phyloP scores from a whole-genome alignment of 2,329 filamentous ascomycete genomes.

The Malbranchea cinnamomea region DNA sequence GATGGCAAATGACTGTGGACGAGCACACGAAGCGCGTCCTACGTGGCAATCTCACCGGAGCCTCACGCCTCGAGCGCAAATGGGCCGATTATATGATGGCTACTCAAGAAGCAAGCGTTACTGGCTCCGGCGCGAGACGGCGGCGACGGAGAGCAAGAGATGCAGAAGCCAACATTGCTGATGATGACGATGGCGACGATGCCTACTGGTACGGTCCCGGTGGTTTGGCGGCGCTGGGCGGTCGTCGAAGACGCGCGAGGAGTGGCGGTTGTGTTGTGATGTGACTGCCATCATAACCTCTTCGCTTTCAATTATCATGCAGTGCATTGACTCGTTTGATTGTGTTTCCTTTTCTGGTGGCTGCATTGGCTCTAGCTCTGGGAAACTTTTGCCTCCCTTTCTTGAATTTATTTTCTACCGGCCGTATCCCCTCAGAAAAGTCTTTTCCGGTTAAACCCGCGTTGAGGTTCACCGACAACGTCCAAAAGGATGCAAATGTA shows the following conservation, averaged over 20 bases:
- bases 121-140: slow-evolving; percentile 46
- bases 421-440: too few relatives aligned
- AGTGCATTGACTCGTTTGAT: too few relatives aligned
- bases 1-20: slow-evolving; percentile 87
- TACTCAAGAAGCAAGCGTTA: slow-evolving; percentile 62
- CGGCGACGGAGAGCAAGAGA: slow-evolving; percentile 65
- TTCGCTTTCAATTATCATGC: neutral
- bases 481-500: too few relatives aligned
- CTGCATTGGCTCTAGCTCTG: too few relatives aligned
- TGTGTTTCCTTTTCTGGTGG: too few relatives aligned
- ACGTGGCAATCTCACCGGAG: slow-evolving; percentile 57
- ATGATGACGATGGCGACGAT: slow-evolving; percentile 59
- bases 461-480: too few relatives aligned
- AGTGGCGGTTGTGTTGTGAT: slow-evolving; percentile 51
- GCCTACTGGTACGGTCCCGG: slow-evolving; percentile 19
- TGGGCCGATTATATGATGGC: slow-evolving; percentile 94
- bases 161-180: slow-evolving; percentile 62
- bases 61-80: slow-evolving; percentile 67
- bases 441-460: too few relatives aligned
- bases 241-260: slow-evolving; percentile 45
- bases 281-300: slow-evolving; percentile 28
- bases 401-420: too few relatives aligned
- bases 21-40: slow-evolving; percentile 82
- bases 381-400: too few relatives aligned
- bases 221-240: slow-evolving; percentile 25